Base-by-base conservation (phyloP, 108 stramenopile genomes). In the Skeletonema tropicum region DNA sequence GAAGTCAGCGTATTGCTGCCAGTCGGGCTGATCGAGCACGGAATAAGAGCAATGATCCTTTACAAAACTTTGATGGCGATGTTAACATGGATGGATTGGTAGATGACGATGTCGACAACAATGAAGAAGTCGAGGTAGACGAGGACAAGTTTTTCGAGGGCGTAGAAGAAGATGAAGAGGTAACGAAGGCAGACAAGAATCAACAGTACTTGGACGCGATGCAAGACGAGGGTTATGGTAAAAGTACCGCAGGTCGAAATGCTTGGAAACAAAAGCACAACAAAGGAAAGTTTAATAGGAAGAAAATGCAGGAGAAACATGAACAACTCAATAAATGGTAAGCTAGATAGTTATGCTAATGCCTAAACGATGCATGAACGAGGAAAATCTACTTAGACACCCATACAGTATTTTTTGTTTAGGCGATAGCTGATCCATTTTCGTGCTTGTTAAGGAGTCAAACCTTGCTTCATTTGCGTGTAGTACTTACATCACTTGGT, bases 241-340 rank as follows among this genome's bases (percentile, higher is more conserved):
- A 85, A 76, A 91, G 92, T 68, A 96, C 96, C 30, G 71, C 96
- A 15, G 96, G 97, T 36, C 64, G 98, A 65, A 90, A 86, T 75
- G 76, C 82, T 13, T 99, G 98, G 98, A 95, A 99, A 76, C 85
- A 96, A 81, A 84, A 82, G 68, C 96, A 97, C 57, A 88, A 84
- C 46, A 98, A 97, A 73, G 98, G 98, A 23, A 89, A 97, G 76
- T 98, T 96, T 68, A 80, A 80, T 35, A 68, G 57, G 13, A 65
- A 70, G 14, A 23, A 48, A 25, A 49, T 68, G 64, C 71, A 70
- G 62, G 69, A 70, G 25, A 74, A 80, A 29, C 79, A 74, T 14
- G 73, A 74, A 17, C 61, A 61, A 30, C 65, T 80, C 49, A 68
- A 80, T 41, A 80, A 80, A 49, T 80, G 79, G 79, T 80, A 73